Evolutionary conservation across 176 grass and related monocot species (phyloP).

Genomic region (Zizania latifolia): DNA sequence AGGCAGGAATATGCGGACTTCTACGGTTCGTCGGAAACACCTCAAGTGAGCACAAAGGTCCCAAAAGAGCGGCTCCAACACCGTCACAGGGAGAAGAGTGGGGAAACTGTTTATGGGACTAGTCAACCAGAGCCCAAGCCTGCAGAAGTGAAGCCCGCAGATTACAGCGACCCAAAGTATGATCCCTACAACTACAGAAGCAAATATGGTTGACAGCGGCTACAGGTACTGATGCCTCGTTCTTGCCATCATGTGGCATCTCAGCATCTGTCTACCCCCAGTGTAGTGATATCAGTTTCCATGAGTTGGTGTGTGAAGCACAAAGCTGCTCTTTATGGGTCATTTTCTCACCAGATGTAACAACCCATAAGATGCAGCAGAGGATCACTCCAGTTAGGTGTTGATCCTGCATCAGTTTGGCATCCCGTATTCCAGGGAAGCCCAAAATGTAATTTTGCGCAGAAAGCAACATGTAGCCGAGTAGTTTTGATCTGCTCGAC

Average conservation of each 20-base stretch:
- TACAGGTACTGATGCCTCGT: conserved; percentile 56
- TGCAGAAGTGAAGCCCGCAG: conserved; percentile 31
- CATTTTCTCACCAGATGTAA: background rate
- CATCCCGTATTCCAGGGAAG: conserved; percentile 7
- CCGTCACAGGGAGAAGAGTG: conserved; percentile 74
- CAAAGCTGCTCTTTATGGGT: conserved; percentile 14
- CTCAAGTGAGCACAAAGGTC: conserved; percentile 44
- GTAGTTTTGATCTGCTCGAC: background rate
- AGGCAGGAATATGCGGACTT: conserved; percentile 68
- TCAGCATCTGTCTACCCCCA: background rate
- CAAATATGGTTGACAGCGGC: conserved; percentile 60
- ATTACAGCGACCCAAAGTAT: conserved; percentile 58
- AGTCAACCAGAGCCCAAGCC: conserved; percentile 44
- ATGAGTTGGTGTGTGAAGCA: background rate
- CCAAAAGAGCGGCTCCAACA: conserved; percentile 74
- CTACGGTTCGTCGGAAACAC: conserved; percentile 50
- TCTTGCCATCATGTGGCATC: background rate
- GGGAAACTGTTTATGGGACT: conserved; percentile 41
- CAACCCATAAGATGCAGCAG: conserved; percentile 13
- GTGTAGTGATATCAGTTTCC: background rate
- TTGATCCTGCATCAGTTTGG: background rate
- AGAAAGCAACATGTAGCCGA: conserved; percentile 25
- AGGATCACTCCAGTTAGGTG: conserved; percentile 4
- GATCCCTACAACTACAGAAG: conserved; percentile 71
- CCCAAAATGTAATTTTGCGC: conserved; percentile 7